Base-by-base conservation (phyloP, 129 eudicot species). In the Artemisia argyi region DNA sequence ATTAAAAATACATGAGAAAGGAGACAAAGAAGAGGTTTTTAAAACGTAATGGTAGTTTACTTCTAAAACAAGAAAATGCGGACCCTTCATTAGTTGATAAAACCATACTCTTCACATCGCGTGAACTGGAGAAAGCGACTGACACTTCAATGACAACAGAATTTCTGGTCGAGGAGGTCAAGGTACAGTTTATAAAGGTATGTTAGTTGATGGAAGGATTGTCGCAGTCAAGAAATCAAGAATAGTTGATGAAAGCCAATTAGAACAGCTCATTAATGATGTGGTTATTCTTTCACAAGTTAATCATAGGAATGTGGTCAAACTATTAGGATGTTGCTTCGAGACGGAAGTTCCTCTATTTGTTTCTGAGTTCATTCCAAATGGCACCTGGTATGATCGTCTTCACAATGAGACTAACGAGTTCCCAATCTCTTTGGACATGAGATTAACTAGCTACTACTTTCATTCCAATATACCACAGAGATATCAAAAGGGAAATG, bases 131-230 rank as follows among this genome's bases (percentile, higher is more conserved):
- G 14, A 80, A 69, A 48, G 84, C 84, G 0, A 80, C 77, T 0
- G 73, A 80, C 52, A 9, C 48, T 80, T 74, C 48, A 80, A 74
- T 11, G 62, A 61, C 11, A 75, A 80, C 1, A 66, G 69, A 47
- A 68, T 75, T 66, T 52, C 75, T 3, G 84, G 84, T 12, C 50
- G 62, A 46, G 84, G 84, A 61, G 80, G 80, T 3, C 84, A 80
- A 69, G 79, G 79, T 39, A 79, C 79, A 2, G 75, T 79, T 1
- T 79, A 73, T 61, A 73, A 79, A 51, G 83, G 73, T 1, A 80
- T 80, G 77, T 32, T 69, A 19, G 9, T 26, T 35, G 44, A 35
- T 35, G 44, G 44, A 35, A 35, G 9, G 44, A 35, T 35, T 35
- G 44, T 35, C 1, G 44, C 44, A 35, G 1, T 35, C 1, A 35